Percentiles rank a stretch among this genome's conserved stretches.
Evolutionary conservation across 768 basidiomycete genomes (phyloP).

Genomic region (Fomitopsis pulvina): DNA sequence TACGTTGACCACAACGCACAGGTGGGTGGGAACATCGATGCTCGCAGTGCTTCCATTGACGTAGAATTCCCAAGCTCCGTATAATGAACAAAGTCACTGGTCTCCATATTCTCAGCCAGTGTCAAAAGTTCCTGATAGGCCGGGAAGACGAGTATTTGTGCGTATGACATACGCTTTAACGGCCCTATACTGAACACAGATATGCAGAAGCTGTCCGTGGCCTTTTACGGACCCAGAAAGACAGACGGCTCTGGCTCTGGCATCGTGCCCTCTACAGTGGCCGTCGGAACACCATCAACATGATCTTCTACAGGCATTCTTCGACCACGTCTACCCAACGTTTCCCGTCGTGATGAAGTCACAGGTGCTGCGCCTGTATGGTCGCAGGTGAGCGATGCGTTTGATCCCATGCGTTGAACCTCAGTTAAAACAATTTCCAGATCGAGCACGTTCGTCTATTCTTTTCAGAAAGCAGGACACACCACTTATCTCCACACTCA

Average conservation of each 20-base stretch:
- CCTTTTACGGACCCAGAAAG: background rate
- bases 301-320: background rate
- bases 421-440: background rate
- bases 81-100: slow-evolving; percentile 1
- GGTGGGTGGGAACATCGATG: slow-evolving; percentile 1
- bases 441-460: background rate
- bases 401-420: background rate
- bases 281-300: slow-evolving; percentile 2
- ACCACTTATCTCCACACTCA: background rate
- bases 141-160: background rate
- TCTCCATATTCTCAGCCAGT: slow-evolving; percentile 1
- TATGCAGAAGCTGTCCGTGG: background rate
- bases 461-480: background rate
- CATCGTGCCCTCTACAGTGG: background rate
- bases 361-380: background rate
- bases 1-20: slow-evolving; percentile 2
- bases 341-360: background rate
- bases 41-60: background rate
- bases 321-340: slow-evolving; percentile 1
- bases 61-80: background rate
- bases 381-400: background rate
- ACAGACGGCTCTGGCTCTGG: background rate
- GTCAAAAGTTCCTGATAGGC: background rate
- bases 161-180: background rate
- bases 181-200: background rate